Evolutionary conservation across 805 yeast genomes (phyloP).

Genomic region (Priceomyces haplophilus): DNA sequence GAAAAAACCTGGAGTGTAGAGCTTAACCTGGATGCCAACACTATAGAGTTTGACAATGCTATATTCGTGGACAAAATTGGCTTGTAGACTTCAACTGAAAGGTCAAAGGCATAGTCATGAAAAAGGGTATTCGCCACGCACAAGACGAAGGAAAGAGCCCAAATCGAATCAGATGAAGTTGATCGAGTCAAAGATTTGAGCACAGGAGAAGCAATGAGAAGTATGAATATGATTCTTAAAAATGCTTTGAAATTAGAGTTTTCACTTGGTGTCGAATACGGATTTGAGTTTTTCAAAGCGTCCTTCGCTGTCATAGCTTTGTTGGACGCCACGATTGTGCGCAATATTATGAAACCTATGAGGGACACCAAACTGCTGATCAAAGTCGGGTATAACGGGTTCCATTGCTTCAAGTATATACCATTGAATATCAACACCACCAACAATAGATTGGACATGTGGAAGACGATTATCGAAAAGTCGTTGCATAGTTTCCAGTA

Average conservation of each 20-base stretch:
- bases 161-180: conserved; percentile 89
- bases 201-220: conserved; percentile 83
- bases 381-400: conserved; percentile 43
- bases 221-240: conserved; percentile 61
- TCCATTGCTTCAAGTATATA: conserved; percentile 49
- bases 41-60: conserved; percentile 80
- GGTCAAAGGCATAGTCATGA: conserved; percentile 63
- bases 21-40: conserved; percentile 80
- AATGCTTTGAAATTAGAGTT: conserved; percentile 54
- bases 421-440: conserved; percentile 71
- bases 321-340: not conserved
- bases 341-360: conserved; percentile 30
- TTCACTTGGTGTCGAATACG: conserved; percentile 3
- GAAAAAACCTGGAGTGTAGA: conserved; percentile 78
- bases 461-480: conserved; percentile 64
- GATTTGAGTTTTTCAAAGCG: not conserved
- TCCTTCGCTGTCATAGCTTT: not conserved
- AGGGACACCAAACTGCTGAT: conserved; percentile 24
- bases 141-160: conserved; percentile 86
- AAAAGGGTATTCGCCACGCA: conserved; percentile 63
- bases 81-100: conserved; percentile 27
- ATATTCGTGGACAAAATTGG: conserved; percentile 77
- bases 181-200: conserved; percentile 83
- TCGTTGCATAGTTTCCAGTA: conserved; percentile 66
- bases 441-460: conserved; percentile 59